A percentile compares a stretch with the other conserved stretches of the same genome.
Conservation (phyloP, 345 rosid genomes). For the Aurinia saxatilis region DNA sequence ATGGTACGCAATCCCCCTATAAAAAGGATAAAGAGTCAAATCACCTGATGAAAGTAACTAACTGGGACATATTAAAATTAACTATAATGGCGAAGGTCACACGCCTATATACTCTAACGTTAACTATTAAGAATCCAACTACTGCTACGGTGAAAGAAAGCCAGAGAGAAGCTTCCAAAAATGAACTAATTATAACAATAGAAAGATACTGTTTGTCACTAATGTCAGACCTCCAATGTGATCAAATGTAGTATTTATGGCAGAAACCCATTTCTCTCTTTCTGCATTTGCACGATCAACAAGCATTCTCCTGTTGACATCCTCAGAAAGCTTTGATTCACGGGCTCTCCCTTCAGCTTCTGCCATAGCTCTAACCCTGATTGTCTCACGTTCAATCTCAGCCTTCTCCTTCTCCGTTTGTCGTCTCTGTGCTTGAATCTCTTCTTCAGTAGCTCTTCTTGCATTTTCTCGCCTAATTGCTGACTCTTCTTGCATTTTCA, state of each 20-base stretch:
- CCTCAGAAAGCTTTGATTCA: constrained; percentile 94
- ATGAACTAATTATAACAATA: not conserved
- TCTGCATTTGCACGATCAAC: constrained; percentile 97
- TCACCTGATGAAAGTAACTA: not conserved
- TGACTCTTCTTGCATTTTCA: constrained; percentile 88
- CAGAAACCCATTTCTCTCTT: constrained; percentile 96
- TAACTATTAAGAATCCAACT: not conserved
- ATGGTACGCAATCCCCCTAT: constrained; percentile 86
- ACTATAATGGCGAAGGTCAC: not conserved
- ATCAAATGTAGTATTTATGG: constrained; percentile 86
- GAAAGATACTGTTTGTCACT: not conserved
- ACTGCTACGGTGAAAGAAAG: not conserved
- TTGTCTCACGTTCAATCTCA: constrained; percentile 97
- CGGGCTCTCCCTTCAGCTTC: constrained; percentile 99
- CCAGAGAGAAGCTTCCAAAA: not conserved
- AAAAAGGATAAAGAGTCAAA: constrained; percentile 9
- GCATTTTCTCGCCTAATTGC: constrained; percentile 81
- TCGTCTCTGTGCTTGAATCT: constrained; percentile 84
- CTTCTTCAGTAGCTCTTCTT: constrained; percentile 90
- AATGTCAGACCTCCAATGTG: constrained; percentile 76
- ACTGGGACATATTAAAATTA: not conserved
- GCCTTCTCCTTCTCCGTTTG: constrained; percentile 98
- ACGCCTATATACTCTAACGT: not conserved
- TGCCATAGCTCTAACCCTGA: constrained; percentile 89
- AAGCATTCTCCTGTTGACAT: constrained; percentile 79